Evolutionary conservation across 2,329 filamentous ascomycete species (phyloP), one percentile per base, ranked within the genome.

Genomic region (Alternaria brassicae): DNA sequence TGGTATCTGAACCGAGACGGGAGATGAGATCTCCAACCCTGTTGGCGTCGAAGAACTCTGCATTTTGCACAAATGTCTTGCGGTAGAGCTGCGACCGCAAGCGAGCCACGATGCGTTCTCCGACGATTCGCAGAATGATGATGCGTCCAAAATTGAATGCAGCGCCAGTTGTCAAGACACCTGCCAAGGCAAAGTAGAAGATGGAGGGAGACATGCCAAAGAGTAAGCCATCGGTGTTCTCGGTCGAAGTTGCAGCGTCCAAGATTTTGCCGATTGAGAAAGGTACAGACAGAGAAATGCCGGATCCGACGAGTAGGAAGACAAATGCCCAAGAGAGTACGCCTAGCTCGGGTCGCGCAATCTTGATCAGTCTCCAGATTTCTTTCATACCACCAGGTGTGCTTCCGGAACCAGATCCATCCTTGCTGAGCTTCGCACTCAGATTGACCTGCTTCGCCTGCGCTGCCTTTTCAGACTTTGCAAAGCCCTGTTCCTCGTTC

Each of bases 41-140:
- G 80, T 99, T 99, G 37, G 95, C 95, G 76, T 99, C 95, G 74
- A 99, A 99, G 81, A 99, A 99, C 73, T 98, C 95, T 58, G 95
- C 95, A 77, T 99, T 95, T 77, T 99, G 95, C n/a, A 95, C 86
- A 70, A 96, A 96, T 0, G 95, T 99, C 65, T 91, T 88, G 66
- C 92, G 88, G 81, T 96, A 99, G 4, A 99, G 87, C 74, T 92
- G 91, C 15, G 93, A 94, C 61, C 95, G 88, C 55, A 99, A 84
- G 68, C 94, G 88, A 10, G 94, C 90, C 53, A 99, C 95, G 58
- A 99, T 95, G 40, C 95, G 87, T 79, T 99, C 95, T 63, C 95
- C 96, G 7, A 99, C 92, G 62, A 98, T 95, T 25, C 95, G 88
- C 21, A 99, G 85, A 53, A 98, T 89, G 57, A 98, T 90, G 70